phyloP scores from a whole-genome alignment of 2,329 filamentous ascomycete genomes.

The Trichoderma brevicompactum region DNA sequence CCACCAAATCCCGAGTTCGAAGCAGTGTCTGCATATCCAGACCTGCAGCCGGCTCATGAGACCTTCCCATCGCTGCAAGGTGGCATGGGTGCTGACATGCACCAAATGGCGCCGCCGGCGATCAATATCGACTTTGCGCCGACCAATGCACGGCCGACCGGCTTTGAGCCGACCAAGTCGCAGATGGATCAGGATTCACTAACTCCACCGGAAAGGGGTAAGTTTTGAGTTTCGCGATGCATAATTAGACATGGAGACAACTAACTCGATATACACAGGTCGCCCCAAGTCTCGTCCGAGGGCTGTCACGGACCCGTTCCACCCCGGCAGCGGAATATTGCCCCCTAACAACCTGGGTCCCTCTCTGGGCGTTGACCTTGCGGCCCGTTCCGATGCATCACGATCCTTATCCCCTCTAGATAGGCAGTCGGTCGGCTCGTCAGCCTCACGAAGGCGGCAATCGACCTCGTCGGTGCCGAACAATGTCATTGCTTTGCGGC shows the following conservation, averaged over 20 bases:
- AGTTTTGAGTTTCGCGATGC: slow-evolving; percentile 31
- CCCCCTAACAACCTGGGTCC: slow-evolving; percentile 54
- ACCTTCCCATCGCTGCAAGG: slow-evolving; percentile 59
- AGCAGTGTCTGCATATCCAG: slow-evolving; percentile 42
- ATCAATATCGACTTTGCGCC: slow-evolving; percentile 95
- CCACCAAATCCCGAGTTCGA: slow-evolving; percentile 47
- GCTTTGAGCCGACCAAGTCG: slow-evolving; percentile 59
- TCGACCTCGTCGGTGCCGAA: slow-evolving; percentile 67
- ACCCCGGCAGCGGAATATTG: slow-evolving; percentile 49
- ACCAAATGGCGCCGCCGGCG: slow-evolving; percentile 85
- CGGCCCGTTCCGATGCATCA: slow-evolving; percentile 52
- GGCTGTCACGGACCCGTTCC: slow-evolving; percentile 65
- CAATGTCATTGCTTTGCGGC: slow-evolving; percentile 78
- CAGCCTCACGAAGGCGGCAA: slow-evolving; percentile 53
- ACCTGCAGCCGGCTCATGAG: slow-evolving; percentile 48
- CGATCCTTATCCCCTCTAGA: slow-evolving; percentile 65
- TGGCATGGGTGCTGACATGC: slow-evolving; percentile 61
- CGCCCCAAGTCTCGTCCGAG: slow-evolving; percentile 56
- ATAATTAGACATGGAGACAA: neutral
- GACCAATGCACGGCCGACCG: slow-evolving; percentile 56
- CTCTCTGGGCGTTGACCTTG: slow-evolving; percentile 52
- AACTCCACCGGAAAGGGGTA: slow-evolving; percentile 77
- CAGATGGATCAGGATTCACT: slow-evolving; percentile 76
- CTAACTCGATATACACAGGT: slow-evolving; percentile 42
- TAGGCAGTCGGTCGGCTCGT: slow-evolving; percentile 48